Conservation (phyloP, 257 asterid genomes). For the Solanum pinnatisectum region DNA sequence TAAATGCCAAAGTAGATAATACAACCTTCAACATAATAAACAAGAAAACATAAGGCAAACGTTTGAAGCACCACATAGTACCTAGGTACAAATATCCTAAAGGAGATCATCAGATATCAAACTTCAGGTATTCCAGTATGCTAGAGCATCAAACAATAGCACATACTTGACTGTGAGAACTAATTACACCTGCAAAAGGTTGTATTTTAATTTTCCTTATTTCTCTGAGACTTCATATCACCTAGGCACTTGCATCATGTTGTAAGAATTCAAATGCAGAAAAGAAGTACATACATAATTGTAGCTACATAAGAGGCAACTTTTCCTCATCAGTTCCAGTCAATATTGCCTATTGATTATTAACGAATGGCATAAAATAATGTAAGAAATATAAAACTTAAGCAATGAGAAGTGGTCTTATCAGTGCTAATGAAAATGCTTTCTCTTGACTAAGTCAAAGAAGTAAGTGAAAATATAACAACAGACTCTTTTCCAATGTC, state of each 20-base stretch:
- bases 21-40: constrained; percentile 55
- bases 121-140: neutral
- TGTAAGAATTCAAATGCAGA: neutral
- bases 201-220: neutral
- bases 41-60: constrained; percentile 1
- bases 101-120: neutral
- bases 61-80: neutral
- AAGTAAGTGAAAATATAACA: neutral
- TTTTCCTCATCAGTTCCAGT: neutral
- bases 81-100: neutral
- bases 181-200: neutral
- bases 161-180: neutral
- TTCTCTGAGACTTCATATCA: neutral
- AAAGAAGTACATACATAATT: neutral
- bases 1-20: constrained; percentile 84
- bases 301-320: neutral
- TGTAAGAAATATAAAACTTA: neutral
- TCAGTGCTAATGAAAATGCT: neutral
- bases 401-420: neutral
- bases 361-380: neutral
- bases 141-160: neutral
- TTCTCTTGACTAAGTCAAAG: neutral
- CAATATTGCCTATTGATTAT: neutral
- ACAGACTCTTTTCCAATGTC: neutral
- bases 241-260: neutral